These are phyloP conservation scores for Dendrobium nobile DNA, from an alignment of 106 monocot species.

Conservation along the genomic window DNA sequence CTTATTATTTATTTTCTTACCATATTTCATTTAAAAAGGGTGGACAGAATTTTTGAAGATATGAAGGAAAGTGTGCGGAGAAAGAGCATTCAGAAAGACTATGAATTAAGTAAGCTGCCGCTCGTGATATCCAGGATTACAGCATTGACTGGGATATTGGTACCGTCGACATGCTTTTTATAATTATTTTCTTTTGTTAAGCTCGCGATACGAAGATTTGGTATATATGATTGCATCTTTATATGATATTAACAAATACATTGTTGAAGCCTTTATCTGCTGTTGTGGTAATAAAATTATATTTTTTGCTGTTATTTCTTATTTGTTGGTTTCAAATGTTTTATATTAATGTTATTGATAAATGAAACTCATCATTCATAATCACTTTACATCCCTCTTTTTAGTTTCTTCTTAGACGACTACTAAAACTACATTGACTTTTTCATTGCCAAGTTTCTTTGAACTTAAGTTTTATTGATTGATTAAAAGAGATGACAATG, in stretches of 20 bases:
- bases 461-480: background rate
- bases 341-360: background rate
- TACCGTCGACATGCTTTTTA: conserved; percentile 12
- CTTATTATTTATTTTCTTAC: background rate
- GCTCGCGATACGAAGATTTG: background rate
- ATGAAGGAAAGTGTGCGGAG: conserved; percentile 38
- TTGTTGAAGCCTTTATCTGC: background rate
- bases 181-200: background rate
- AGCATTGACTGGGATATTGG: conserved; percentile 77
- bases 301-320: background rate
- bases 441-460: background rate
- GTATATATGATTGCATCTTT: background rate
- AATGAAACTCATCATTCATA: background rate
- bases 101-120: conserved; percentile 56
- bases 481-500: background rate
- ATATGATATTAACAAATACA: background rate
- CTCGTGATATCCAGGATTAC: conserved; percentile 73
- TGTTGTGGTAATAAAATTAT: background rate
- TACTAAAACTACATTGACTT: background rate
- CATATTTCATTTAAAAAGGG: conserved; percentile 33
- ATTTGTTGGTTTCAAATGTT: background rate
- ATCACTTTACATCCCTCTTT: background rate
- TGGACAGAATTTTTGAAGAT: conserved; percentile 56
- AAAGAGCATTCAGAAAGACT: conserved; percentile 28
- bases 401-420: background rate